Percentiles rank a stretch among this genome's conserved stretches.
These are phyloP conservation scores for Diversispora eburnea DNA, from an alignment of 192 early-diverging fungal genomes.

Conservation along the genomic window DNA sequence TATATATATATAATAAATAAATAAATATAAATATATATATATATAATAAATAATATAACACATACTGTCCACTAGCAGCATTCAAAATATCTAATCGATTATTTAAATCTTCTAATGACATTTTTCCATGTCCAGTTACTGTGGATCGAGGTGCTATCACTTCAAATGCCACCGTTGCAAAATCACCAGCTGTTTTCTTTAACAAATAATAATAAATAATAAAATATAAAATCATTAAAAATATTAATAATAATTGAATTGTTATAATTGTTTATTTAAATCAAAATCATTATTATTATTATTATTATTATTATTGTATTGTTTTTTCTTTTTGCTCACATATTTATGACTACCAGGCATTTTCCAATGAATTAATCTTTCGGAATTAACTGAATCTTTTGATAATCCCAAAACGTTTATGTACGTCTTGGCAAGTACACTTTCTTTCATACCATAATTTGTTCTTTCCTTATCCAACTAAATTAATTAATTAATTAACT, in stretches of 20 bases:
- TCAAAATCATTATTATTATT: background rate
- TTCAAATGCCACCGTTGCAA: constrained; percentile 51
- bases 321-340: background rate
- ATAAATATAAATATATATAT: no score
- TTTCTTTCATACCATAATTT: constrained; percentile 66
- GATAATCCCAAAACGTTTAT: constrained; percentile 57
- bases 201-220: constrained; percentile 14
- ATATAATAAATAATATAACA: background rate
- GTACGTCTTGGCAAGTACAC: constrained; percentile 61
- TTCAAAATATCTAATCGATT: constrained; percentile 48
- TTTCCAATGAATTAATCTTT: constrained; percentile 59
- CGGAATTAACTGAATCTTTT: constrained; percentile 54
- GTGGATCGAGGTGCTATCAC: constrained; percentile 46
- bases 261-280: background rate
- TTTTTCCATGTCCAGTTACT: constrained; percentile 42
- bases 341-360: constrained; percentile 37
- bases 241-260: no score
- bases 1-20: no score
- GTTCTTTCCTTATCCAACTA: constrained; percentile 56
- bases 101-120: constrained; percentile 64
- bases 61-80: constrained; percentile 32
- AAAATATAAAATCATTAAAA: background rate
- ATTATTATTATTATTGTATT: no score
- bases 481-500: background rate
- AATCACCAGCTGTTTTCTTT: constrained; percentile 59